Base-by-base conservation (phyloP, 257 asterid species). In the Paulownia fortunei region DNA sequence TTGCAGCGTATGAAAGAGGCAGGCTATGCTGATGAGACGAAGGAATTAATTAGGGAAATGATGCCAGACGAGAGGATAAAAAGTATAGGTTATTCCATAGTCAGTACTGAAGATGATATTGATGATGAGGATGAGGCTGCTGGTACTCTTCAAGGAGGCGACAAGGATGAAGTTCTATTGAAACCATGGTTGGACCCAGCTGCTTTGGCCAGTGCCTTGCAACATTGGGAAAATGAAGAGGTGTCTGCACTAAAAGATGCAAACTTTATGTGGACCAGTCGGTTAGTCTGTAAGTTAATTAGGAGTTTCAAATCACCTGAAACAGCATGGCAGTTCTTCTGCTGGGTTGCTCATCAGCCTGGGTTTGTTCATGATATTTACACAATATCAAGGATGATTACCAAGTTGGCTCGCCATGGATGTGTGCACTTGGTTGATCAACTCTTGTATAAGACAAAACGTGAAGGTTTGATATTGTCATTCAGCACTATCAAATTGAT, bases 111-210 rank as follows among this genome's bases (percentile, higher is more conserved):
- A 41, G 93, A 84, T 32, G 92, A 92, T 73, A 47, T 74, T 49
- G 96, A 88, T 59, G 91, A 84, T 5, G 96, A 84, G 24, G 94
- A 87, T 39, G 88, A 82, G 58, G 82, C 80, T 77, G 74, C 54
- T 69, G 72, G 73, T 52, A 12, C 70, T 79, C 21, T 56, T 69
- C 12, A 42, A 56, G 88, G 19, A 70, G 81, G 73, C 21, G 80
- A 55, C 2, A 75, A 41, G 36, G 87, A 85, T 72, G 85, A 79
- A 80, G 80, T 88, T 69, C 88, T 66, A 46, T 84, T 95, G 86
- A 95, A 93, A 68, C 97, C 96, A 23, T 93, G 99, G 99, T 76
- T 91, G 84, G 97, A 93, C 69, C 99, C 97, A 12, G 81, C 93
- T 63, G 95, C 98, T 84, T 83, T 95, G 82, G 96, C 97, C 12